These are phyloP conservation scores for Phlegmacium glaucopus DNA, from an alignment of 768 basidiomycete species.

Conservation along the genomic window DNA sequence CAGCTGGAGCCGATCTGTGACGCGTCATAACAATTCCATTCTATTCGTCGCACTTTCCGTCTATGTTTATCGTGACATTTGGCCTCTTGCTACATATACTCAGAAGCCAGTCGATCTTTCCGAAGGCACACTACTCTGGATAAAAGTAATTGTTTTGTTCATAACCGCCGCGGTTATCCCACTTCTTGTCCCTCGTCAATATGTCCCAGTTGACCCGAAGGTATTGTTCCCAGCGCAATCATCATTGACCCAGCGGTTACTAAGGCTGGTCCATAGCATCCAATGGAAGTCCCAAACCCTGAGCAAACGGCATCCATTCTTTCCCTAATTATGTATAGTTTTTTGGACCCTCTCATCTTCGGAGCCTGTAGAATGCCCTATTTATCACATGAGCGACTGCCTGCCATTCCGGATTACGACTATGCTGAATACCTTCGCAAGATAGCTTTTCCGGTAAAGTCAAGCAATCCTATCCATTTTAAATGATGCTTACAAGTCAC, in stretches of 20 bases:
- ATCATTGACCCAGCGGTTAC: not conserved
- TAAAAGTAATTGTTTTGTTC: constrained; percentile 40
- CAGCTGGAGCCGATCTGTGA: constrained; percentile 22
- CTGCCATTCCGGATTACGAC: constrained; percentile 64
- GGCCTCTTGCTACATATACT: constrained; percentile 51
- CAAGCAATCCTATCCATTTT: constrained; percentile 7
- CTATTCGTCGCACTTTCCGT: constrained; percentile 33
- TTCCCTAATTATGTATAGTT: constrained; percentile 44
- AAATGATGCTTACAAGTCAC: constrained; percentile 8
- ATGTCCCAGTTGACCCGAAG: constrained; percentile 51
- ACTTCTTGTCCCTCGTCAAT: constrained; percentile 47
- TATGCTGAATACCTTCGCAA: constrained; percentile 19
- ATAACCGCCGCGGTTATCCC: constrained; percentile 47
- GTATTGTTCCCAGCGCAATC: constrained; percentile 18
- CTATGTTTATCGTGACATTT: constrained; percentile 54
- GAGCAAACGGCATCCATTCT: constrained; percentile 53
- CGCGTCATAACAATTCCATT: constrained; percentile 23
- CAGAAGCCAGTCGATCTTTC: constrained; percentile 39
- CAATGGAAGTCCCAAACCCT: constrained; percentile 31
- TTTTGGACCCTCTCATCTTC: constrained; percentile 49
- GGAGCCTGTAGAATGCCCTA: constrained; percentile 40
- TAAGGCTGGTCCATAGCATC: constrained; percentile 22
- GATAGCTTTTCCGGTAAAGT: constrained; percentile 15
- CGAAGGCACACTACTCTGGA: constrained; percentile 46
- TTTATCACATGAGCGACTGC: constrained; percentile 48